phyloP scores from a whole-genome alignment of 2,329 filamentous ascomycete genomes.

The Trichoderma simmonsii region DNA sequence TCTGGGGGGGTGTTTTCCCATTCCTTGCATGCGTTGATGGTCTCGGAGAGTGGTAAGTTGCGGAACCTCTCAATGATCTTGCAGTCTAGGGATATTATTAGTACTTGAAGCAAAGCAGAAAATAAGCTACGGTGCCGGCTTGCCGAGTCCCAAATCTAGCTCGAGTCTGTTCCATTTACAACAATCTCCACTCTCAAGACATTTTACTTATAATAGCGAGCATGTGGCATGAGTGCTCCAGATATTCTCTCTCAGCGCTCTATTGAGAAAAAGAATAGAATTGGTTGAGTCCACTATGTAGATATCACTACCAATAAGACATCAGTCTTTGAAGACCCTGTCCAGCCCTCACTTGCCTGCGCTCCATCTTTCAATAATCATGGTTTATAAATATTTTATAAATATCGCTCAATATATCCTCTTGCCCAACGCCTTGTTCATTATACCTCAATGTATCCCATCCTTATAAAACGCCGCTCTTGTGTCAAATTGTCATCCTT shows the following conservation, averaged over 20 bases:
- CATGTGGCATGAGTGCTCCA: not conserved
- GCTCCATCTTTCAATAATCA: not conserved
- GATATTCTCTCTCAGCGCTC: not conserved
- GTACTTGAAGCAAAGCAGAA: no score
- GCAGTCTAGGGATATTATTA: no score
- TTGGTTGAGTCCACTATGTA: not conserved
- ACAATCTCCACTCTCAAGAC: not conserved
- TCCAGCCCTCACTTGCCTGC: not conserved
- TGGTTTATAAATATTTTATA: not conserved
- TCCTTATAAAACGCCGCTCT: not conserved
- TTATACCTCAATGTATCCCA: not conserved
- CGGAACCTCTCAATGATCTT: no score
- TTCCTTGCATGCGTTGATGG: no score
- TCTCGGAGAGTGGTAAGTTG: no score
- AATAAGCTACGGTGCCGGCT: not conserved
- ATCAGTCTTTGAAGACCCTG: not conserved
- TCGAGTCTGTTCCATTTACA: not conserved
- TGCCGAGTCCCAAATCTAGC: not conserved
- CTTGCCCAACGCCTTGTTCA: not conserved
- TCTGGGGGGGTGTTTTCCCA: no score
- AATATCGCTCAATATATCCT: not conserved
- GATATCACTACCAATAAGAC: not conserved
- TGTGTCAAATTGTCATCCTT: not conserved
- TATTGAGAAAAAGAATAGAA: not conserved
- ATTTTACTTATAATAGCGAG: not conserved